A percentile compares a stretch with the other conserved stretches of the same genome.
Conservation (phyloP, 768 basidiomycete genomes). For the Peribolospora kevripleyi region DNA sequence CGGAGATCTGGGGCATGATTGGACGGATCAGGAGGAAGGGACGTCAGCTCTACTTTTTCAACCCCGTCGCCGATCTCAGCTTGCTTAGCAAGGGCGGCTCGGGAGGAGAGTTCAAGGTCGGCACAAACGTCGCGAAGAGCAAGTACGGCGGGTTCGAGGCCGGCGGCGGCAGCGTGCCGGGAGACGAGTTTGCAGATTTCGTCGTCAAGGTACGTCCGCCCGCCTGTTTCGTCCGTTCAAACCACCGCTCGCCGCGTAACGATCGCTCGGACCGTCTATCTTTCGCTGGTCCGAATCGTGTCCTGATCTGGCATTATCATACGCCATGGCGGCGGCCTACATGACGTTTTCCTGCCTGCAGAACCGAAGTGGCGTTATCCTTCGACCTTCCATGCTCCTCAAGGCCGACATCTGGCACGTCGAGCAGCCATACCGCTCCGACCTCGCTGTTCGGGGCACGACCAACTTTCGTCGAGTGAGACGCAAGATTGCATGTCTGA, state of each 20-base stretch:
- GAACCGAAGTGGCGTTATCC: constrained; percentile 80
- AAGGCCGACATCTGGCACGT: constrained; percentile 24
- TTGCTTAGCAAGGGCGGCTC: constrained; percentile 33
- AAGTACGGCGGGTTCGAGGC: constrained; percentile 22
- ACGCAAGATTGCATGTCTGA: too few species aligned
- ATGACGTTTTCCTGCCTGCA: constrained; percentile 15
- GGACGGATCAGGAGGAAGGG: constrained; percentile 24
- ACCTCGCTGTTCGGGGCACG: constrained; percentile 53
- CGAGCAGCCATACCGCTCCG: constrained; percentile 7
- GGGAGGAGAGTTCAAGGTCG: neutral
- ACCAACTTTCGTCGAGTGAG: constrained; percentile 58
- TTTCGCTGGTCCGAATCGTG: too few species aligned
- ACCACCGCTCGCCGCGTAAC: neutral
- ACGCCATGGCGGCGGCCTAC: too few species aligned
- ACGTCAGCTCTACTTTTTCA: constrained; percentile 65
- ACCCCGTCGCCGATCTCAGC: constrained; percentile 71
- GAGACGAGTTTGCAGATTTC: constrained; percentile 86
- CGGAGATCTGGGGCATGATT: constrained; percentile 53
- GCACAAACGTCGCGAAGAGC: neutral
- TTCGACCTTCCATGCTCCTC: constrained; percentile 54
- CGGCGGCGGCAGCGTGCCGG: constrained; percentile 42
- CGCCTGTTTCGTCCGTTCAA: neutral
- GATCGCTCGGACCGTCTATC: too few species aligned
- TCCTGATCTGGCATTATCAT: too few species aligned
- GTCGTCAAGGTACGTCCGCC: constrained; percentile 48